Conservation (phyloP, 139 green algal species). For the Haematococcus sp. region DNA sequence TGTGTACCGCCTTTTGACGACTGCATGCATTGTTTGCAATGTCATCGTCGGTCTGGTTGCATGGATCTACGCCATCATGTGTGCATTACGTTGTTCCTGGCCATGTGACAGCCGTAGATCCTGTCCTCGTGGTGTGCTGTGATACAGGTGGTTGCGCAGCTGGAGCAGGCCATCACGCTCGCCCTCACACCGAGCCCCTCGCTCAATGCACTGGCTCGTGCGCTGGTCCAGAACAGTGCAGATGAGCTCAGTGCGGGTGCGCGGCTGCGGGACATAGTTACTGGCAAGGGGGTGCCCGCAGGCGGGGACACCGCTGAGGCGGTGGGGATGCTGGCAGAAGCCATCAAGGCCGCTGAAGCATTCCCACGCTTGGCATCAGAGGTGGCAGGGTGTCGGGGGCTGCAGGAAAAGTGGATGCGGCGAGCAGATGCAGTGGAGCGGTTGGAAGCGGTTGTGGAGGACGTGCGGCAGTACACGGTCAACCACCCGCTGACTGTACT, state of each 20-base stretch:
- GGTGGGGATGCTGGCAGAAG: conserved; percentile 42
- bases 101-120: too few species aligned
- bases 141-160: conserved; percentile 32
- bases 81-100: too few species aligned
- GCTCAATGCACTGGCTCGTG: conserved; percentile 12
- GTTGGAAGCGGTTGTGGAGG: conserved; percentile 52
- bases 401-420: conserved; percentile 49
- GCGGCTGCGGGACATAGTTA: conserved; percentile 52
- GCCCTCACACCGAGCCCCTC: conserved; percentile 23
- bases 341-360: conserved; percentile 42
- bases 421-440: conserved; percentile 48
- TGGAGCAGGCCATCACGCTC: conserved; percentile 47
- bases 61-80: background rate
- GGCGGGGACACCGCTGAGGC: conserved; percentile 23
- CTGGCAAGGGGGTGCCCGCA: conserved; percentile 8
- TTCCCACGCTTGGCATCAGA: conserved; percentile 57
- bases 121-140: background rate
- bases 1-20: background rate
- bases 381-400: conserved; percentile 34
- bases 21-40: background rate
- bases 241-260: conserved; percentile 54
- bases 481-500: conserved; percentile 1
- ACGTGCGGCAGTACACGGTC: conserved; percentile 30
- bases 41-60: background rate
- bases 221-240: conserved; percentile 15